Base-by-base conservation (phyloP, 2,329 filamentous ascomycete species). In the Cytospora schulzeri region DNA sequence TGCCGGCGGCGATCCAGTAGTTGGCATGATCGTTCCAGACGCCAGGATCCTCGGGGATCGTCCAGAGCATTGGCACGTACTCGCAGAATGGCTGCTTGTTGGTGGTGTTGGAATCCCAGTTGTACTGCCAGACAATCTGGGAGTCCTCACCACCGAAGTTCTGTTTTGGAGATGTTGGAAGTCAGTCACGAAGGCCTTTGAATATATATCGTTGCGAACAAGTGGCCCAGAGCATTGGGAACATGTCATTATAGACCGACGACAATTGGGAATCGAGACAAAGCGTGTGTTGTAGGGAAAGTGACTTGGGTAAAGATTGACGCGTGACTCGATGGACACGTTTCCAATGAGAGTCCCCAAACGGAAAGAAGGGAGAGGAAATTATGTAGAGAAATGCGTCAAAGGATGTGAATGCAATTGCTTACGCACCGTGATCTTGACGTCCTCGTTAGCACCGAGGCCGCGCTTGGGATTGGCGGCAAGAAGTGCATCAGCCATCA, bases 31-130 rank as follows among this genome's bases (percentile, higher is more conserved):
- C 57, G n/a, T 50, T 33, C 70, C 70, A 71, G 38, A 58, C 52
- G 11, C 29, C 59, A 9, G 66, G 66, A 51, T 67, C 65, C 48
- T 33, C 60, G 8, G 64, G 53, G 11, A 64, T 67, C 11, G 64
- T 62, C 71, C 70, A 71, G 35, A 71, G 69, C 69, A 71, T 71
- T 17, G 70, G 70, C 1, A 71, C 66, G 31, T 67, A 71, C 66
- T 71, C 70, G 35, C 62, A 55, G 24, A 62, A 67, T 22, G 29
- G 35, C 24, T 68, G 65, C 45, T 70, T 70, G 58, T 70, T 67
- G 61, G 28, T 57, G 17, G 65, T 68, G 8, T 63, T 68, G 51
- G 67, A 69, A 56, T 69, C 68, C 71, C 69, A 72, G 66, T 72
- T 72, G 63, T 72, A 72, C 35, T 69, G 68, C 70, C 70, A 71